Evolutionary conservation across 352 stramenopile genomes (phyloP).

Genomic region (Pythium insidiosum): DNA sequence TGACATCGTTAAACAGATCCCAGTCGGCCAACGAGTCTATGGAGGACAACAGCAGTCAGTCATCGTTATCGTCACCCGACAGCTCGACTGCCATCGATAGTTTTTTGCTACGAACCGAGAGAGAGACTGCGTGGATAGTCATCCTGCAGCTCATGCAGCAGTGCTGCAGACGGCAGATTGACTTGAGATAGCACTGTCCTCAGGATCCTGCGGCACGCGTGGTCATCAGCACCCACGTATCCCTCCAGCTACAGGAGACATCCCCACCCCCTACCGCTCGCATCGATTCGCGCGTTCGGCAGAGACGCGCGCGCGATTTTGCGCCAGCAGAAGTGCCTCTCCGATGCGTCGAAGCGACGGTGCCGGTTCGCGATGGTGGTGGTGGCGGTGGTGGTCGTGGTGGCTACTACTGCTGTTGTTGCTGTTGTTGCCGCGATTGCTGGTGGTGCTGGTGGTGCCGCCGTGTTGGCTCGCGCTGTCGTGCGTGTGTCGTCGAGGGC

Average conservation of each 20-base stretch:
- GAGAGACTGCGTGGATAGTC: constrained; percentile 10
- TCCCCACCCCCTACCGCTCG: constrained; percentile 33
- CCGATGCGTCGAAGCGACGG: constrained; percentile 58
- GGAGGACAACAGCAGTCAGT: not conserved
- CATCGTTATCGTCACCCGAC: no score
- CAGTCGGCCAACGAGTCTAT: constrained; percentile 12
- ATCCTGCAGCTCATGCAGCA: constrained; percentile 16
- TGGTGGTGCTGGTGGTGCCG: no score
- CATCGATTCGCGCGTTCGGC: constrained; percentile 54
- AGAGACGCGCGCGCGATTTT: constrained; percentile 51
- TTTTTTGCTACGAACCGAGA: constrained; percentile 3
- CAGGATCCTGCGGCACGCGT: constrained; percentile 5
- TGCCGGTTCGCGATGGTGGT: no score
- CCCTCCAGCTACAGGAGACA: not conserved
- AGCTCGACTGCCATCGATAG: no score
- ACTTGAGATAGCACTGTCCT: constrained; percentile 14
- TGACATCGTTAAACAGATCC: no score
- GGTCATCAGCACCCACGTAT: constrained; percentile 1
- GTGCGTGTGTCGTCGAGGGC: no score
- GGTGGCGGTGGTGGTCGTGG: no score
- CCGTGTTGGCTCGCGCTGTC: no score
- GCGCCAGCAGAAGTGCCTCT: constrained; percentile 58
- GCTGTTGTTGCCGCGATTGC: no score
- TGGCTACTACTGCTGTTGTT: no score
- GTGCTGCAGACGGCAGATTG: constrained; percentile 12